These are phyloP conservation scores for Xylariaceae sp. DNA, from an alignment of 2,329 filamentous ascomycete genomes.

Conservation along the genomic window DNA sequence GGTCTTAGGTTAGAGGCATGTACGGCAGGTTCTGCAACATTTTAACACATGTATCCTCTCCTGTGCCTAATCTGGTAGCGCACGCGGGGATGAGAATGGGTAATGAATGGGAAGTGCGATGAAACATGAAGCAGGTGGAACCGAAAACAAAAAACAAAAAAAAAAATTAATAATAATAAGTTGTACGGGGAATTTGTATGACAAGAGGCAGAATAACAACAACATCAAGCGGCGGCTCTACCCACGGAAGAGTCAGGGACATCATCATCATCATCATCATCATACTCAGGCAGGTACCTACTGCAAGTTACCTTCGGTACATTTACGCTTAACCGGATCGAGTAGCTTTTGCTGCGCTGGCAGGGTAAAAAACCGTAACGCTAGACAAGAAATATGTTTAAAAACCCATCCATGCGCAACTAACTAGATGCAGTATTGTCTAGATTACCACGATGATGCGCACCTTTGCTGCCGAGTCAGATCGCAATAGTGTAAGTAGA, in stretches of 20 bases:
- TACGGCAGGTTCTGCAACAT: too few species aligned
- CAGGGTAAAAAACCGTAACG: conserved; percentile 14
- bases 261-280: too few species aligned
- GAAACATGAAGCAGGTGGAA: background rate
- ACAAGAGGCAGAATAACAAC: background rate
- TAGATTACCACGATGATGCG: background rate
- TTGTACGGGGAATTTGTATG: conserved; percentile 1
- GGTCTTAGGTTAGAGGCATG: background rate
- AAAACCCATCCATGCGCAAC: too few species aligned
- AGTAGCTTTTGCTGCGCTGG: conserved; percentile 26
- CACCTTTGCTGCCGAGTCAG: background rate
- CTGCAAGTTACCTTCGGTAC: background rate
- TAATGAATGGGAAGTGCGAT: background rate
- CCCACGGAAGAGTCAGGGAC: too few species aligned
- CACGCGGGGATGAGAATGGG: background rate
- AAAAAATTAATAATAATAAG: too few species aligned
- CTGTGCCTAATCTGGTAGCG: background rate
- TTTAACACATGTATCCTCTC: background rate
- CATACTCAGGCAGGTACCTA: too few species aligned
- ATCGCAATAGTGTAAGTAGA: background rate
- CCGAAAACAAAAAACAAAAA: background rate
- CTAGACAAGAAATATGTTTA: too few species aligned
- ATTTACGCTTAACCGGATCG: conserved; percentile 24
- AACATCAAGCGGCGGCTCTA: too few species aligned
- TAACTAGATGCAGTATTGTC: too few species aligned